These are phyloP conservation scores for Cryptococcus sp. DNA, from an alignment of 1,284 basidiomycete genomes.

Conservation along the genomic window DNA sequence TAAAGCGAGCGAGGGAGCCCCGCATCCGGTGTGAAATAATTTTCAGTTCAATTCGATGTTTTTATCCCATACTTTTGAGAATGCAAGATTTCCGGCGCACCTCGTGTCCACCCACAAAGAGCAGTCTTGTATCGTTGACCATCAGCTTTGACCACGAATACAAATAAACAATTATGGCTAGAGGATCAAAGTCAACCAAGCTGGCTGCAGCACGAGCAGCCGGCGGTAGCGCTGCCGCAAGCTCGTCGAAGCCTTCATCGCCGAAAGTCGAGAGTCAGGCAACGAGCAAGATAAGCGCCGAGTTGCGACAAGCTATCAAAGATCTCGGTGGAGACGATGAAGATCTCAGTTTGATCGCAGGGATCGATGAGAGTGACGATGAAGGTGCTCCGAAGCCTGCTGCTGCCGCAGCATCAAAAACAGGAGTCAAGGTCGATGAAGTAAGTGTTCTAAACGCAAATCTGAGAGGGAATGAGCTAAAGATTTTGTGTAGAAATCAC, in stretches of 20 bases:
- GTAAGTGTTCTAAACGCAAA: constrained; percentile 22
- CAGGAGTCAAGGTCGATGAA: constrained; percentile 32
- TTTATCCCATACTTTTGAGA: constrained; percentile 5
- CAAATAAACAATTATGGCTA: not conserved
- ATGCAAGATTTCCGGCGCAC: constrained; percentile 3
- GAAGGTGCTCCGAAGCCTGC: constrained; percentile 28
- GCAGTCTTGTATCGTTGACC: too few species aligned
- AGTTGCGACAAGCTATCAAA: constrained; percentile 52
- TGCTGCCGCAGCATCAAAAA: constrained; percentile 12
- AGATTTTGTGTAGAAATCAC: constrained; percentile 46
- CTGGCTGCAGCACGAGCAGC: not conserved
- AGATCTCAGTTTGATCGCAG: constrained; percentile 58
- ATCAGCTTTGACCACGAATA: too few species aligned
- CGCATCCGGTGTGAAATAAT: not conserved
- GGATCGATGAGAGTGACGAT: constrained; percentile 54
- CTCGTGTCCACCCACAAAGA: constrained; percentile 2
- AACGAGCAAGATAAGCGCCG: constrained; percentile 25
- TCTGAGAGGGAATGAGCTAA: constrained; percentile 43
- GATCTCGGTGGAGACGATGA: constrained; percentile 61
- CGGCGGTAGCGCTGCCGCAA: constrained; percentile 4
- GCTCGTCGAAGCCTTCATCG: not conserved
- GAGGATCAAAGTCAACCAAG: constrained; percentile 2
- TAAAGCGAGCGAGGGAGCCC: too few species aligned
- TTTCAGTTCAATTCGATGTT: constrained; percentile 7
- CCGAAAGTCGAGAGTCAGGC: constrained; percentile 6